A percentile compares a stretch with the other conserved stretches of the same genome.
These are phyloP conservation scores for Ajuga reptans DNA, from an alignment of 305 asterid species.

Conservation along the genomic window DNA sequence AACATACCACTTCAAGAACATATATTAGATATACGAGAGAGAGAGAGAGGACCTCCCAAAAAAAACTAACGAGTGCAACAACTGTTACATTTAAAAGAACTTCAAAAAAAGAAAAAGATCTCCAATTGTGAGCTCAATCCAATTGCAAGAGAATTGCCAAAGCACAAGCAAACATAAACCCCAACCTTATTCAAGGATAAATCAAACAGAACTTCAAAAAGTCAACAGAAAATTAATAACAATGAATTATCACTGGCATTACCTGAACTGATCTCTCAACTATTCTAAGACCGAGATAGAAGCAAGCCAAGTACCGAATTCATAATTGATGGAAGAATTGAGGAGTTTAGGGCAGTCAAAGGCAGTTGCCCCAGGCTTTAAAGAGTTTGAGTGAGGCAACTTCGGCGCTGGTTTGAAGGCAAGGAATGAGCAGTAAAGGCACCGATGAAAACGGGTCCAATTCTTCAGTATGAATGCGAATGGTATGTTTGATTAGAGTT, in stretches of 20 bases:
- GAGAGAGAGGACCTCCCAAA: not conserved
- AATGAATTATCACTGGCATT: not conserved
- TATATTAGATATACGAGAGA: not conserved
- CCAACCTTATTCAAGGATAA: not conserved
- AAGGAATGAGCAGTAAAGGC: not conserved
- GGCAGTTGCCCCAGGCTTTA: not conserved
- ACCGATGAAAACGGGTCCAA: not conserved
- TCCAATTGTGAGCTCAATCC: not conserved
- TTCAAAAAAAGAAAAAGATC: not conserved
- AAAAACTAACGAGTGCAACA: not conserved
- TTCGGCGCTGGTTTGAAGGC: not conserved
- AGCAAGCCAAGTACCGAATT: not conserved
- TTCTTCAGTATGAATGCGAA: not conserved
- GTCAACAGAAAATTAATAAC: not conserved
- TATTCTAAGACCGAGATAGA: not conserved
- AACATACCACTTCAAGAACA: not conserved
- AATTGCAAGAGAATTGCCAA: not conserved
- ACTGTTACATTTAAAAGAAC: not conserved
- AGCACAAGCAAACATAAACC: not conserved
- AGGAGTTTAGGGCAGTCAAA: slow-evolving; percentile 4
- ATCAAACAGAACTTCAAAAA: not conserved
- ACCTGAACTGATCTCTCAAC: not conserved
- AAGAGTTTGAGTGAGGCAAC: not conserved
- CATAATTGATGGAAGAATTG: not conserved
- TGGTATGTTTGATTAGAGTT: too few relatives aligned